Conservation (phyloP, 805 yeast genomes). For the Wickerhamiella brachini region DNA sequence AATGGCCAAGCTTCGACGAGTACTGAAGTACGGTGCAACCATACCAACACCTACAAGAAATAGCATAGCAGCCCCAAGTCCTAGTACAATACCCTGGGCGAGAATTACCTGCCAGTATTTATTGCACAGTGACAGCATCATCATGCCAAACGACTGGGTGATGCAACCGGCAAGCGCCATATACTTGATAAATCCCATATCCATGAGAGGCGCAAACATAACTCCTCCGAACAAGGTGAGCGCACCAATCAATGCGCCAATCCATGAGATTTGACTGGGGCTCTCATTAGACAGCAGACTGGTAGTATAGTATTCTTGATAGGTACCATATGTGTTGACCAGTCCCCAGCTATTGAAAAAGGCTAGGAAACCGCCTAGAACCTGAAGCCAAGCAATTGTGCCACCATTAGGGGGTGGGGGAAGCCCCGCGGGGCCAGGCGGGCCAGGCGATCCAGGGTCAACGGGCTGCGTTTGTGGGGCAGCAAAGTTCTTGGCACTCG, state of each 20-base stretch:
- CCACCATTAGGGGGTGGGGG: slow-evolving; percentile 20
- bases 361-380: slow-evolving; percentile 14
- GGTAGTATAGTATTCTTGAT: slow-evolving; percentile 15
- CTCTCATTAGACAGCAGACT: slow-evolving; percentile 2
- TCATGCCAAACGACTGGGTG: slow-evolving; percentile 21
- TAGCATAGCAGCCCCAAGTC: slow-evolving; percentile 31
- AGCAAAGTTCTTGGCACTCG: neutral
- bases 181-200: slow-evolving; percentile 18
- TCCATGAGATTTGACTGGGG: slow-evolving; percentile 17
- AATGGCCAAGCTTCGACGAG: slow-evolving; percentile 31
- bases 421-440: neutral
- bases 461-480: neutral
- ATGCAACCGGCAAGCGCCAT: slow-evolving; percentile 18
- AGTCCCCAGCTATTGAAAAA: slow-evolving; percentile 18
- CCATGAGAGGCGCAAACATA: slow-evolving; percentile 22
- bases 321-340: slow-evolving; percentile 17
- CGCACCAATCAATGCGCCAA: slow-evolving; percentile 11
- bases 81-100: slow-evolving; percentile 38
- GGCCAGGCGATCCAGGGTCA: neutral
- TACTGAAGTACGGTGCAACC: slow-evolving; percentile 33
- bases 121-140: slow-evolving; percentile 24
- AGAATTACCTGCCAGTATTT: slow-evolving; percentile 38
- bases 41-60: slow-evolving; percentile 34
- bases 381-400: slow-evolving; percentile 17
- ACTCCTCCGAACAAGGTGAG: slow-evolving; percentile 12